Conservation (phyloP, 1,139 yeast species). For the Zygoascus meyerae region DNA sequence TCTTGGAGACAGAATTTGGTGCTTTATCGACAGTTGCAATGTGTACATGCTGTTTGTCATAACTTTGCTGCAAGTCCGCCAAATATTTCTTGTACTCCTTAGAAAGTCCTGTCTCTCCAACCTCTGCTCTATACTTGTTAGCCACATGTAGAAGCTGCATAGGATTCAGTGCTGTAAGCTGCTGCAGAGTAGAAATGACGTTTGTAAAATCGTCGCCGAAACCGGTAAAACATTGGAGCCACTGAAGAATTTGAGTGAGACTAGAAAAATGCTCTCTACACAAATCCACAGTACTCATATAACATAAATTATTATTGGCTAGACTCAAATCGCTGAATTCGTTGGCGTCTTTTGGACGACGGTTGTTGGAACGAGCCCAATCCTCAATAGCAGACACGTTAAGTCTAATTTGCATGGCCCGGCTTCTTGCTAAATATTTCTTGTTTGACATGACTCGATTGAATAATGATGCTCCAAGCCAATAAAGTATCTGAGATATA, state of each 20-base stretch:
- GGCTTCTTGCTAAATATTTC: conserved; percentile 66
- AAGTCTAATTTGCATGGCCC: conserved; percentile 84
- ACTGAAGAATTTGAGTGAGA: conserved; percentile 73
- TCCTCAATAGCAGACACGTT: conserved; percentile 85
- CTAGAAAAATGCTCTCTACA: conserved; percentile 68
- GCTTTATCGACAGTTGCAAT: conserved; percentile 18
- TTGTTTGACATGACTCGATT: conserved; percentile 64
- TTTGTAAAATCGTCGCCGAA: conserved; percentile 52
- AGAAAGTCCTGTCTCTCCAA: conserved; percentile 53
- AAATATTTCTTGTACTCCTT: conserved; percentile 35
- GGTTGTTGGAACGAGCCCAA: conserved; percentile 82
- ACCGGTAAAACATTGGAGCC: conserved; percentile 82
- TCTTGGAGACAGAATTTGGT: conserved; percentile 7
- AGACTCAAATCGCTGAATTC: conserved; percentile 26
- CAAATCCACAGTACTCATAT: conserved; percentile 39
- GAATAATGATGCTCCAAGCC: conserved; percentile 67
- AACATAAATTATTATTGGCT: conserved; percentile 21
- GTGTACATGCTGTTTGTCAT: conserved; percentile 23
- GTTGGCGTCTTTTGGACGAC: conserved; percentile 41
- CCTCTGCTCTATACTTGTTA: conserved; percentile 77
- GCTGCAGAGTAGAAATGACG: conserved; percentile 46
- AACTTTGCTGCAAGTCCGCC: conserved; percentile 30
- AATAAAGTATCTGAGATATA: conserved; percentile 70
- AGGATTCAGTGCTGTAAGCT: conserved; percentile 51
- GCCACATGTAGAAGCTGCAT: conserved; percentile 64